Evolutionary conservation across 805 yeast genomes (phyloP).

Genomic region (Brettanomyces nanus): DNA sequence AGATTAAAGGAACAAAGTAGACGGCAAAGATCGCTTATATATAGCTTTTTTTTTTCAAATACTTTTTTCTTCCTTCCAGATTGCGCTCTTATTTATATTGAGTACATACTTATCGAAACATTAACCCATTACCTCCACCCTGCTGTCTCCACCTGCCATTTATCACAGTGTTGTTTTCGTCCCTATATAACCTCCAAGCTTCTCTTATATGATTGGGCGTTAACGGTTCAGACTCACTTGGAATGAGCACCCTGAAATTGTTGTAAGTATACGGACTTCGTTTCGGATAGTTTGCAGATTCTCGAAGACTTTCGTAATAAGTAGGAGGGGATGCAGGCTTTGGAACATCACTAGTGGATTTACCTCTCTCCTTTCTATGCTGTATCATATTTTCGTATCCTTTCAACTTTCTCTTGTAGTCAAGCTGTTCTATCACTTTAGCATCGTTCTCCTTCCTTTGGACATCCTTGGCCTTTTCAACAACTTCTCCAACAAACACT

Average conservation of each 20-base stretch:
- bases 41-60: too few species aligned
- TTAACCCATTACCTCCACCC: conserved; percentile 62
- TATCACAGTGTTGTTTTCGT: conserved; percentile 59
- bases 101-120: conserved; percentile 59
- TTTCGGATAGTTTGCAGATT: neutral
- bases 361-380: conserved; percentile 32
- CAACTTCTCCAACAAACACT: conserved; percentile 82
- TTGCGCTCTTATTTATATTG: neutral
- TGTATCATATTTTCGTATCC: conserved; percentile 24
- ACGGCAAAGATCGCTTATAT: too few species aligned
- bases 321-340: conserved; percentile 17
- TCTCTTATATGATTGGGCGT: conserved; percentile 80
- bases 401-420: conserved; percentile 32
- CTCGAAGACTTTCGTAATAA: conserved; percentile 6
- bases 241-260: conserved; percentile 15
- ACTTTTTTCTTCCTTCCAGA: neutral
- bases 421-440: conserved; percentile 29
- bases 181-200: conserved; percentile 73
- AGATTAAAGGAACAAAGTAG: too few species aligned
- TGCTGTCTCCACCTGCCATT: conserved; percentile 59
- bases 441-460: conserved; percentile 48
- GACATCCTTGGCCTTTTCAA: conserved; percentile 70
- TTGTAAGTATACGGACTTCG: conserved; percentile 8
- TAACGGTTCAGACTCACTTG: conserved; percentile 44
- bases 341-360: conserved; percentile 19